phyloP scores from a whole-genome alignment of 768 basidiomycete genomes.

The Kwoniella newhampshirensis region DNA sequence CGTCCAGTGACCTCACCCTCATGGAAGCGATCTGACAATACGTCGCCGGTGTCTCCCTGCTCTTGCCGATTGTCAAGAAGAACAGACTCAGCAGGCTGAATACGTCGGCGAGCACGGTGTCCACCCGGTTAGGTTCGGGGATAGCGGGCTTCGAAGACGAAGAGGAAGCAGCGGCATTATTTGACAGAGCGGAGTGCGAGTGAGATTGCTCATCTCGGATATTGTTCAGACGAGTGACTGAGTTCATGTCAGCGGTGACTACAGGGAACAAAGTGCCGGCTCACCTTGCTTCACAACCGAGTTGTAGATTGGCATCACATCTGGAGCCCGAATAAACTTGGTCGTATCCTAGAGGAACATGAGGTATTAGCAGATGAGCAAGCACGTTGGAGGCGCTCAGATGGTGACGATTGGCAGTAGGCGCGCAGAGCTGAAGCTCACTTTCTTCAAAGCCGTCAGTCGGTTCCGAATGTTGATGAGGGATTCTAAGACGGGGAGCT shows the following conservation, averaged over 20 bases:
- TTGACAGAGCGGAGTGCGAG: slow-evolving; percentile 17
- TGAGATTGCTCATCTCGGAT: slow-evolving; percentile 67
- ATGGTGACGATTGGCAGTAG: neutral
- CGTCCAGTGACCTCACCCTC: slow-evolving; percentile 70
- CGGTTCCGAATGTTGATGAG: slow-evolving; percentile 94
- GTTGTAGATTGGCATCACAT: slow-evolving; percentile 90
- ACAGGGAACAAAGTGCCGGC: slow-evolving; percentile 32
- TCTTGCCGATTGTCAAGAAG: slow-evolving; percentile 97
- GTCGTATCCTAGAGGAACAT: slow-evolving; percentile 71
- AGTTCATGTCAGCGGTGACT: slow-evolving; percentile 45
- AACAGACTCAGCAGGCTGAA: slow-evolving; percentile 92
- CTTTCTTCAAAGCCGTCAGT: slow-evolving; percentile 64
- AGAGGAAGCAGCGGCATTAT: slow-evolving; percentile 44
- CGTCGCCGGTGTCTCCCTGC: slow-evolving; percentile 86
- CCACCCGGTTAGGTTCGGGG: slow-evolving; percentile 69
- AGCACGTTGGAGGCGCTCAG: neutral
- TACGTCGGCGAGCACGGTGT: slow-evolving; percentile 92
- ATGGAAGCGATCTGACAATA: slow-evolving; percentile 96
- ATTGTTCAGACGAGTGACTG: slow-evolving; percentile 84
- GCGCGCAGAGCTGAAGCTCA: too few relatives aligned
- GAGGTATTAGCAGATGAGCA: neutral
- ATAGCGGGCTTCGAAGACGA: slow-evolving; percentile 29
- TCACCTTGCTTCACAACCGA: slow-evolving; percentile 88
- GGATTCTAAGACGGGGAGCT: slow-evolving; percentile 89
- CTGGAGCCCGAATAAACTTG: slow-evolving; percentile 87